Base-by-base conservation (phyloP, 352 stramenopile genomes). In the Lagenidium sp. region DNA sequence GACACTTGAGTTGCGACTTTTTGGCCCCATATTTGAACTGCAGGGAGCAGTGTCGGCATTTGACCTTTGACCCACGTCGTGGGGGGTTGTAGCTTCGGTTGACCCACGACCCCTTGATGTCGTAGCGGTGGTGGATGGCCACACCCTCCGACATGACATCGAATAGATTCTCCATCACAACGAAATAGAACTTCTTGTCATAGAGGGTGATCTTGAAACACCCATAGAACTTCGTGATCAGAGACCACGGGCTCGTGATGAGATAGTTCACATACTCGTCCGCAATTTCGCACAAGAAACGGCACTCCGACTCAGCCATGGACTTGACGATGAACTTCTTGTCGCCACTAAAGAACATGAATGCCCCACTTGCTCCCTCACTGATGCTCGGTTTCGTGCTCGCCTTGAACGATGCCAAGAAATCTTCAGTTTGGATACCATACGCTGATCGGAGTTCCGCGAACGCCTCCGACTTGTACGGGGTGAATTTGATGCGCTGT, bases 111-210 rank as follows among this genome's bases (percentile, higher is more conserved):
- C 86, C 86, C 45, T 96, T 96, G 57, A 96, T 89, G 36, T 96
- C 86, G 43, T 85, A 96, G 13, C 70, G 63, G 41, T 94, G 74
- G 53, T 96, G 82, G 31, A 96, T 88, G 36, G 76, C 60, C 39
- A 77, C 62, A 1, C 62, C 75, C 35, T 82, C 44, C 24, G 81
- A 59, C 41, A 65, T 75, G 4, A 80, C 66, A 39, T 82, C 72
- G 51, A 96, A 95, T 13, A 96, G 62, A 39, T 96, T 96, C 42
- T 91, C 82, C 86, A 96, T 96, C 24, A 96, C 83, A 41, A 96
- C 73, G 50, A 96, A 96, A 46, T 89, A 92, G 44, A 96, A 94
- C 8, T 77, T 73, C 41, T 88, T 87, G 51, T 87, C 79, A 60
- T 94, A 95, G 53, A 96, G 63, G 11, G 68, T 87, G 47, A 96